Conservation (phyloP, 176 grass and related monocot genomes). For the Dendrocalamus sinicus region DNA sequence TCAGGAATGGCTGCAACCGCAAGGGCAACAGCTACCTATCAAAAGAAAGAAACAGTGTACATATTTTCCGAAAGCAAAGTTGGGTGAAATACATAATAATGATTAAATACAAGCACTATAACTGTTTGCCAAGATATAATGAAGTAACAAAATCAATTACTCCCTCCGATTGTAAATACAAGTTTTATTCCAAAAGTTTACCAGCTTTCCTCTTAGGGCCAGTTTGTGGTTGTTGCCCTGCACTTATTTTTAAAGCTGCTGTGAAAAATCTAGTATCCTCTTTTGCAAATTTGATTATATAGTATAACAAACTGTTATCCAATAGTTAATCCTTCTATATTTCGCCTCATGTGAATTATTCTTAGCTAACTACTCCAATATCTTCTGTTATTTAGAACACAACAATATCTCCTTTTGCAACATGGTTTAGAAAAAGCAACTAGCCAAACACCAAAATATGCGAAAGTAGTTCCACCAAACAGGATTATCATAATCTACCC, state of each 20-base stretch:
- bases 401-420: not conserved
- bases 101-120: not conserved
- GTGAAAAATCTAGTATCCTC: not conserved
- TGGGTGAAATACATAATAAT: not conserved
- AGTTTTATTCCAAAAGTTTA: constrained; percentile 23
- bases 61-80: constrained; percentile 33
- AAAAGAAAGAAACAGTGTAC: constrained; percentile 45
- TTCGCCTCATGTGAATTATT: not conserved
- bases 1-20: constrained; percentile 98
- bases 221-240: not conserved
- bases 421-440: not conserved
- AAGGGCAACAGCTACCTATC: constrained; percentile 90
- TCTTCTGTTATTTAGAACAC: not conserved
- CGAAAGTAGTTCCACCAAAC: not conserved
- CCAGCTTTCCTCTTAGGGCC: not conserved
- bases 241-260: not conserved
- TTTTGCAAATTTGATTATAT: not conserved
- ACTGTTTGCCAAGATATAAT: constrained; percentile 1
- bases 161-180: not conserved
- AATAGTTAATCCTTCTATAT: not conserved
- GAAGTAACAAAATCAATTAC: constrained; percentile 29
- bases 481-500: not conserved
- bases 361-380: not conserved
- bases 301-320: not conserved
- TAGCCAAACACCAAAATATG: not conserved